Percentiles rank a stretch among this genome's conserved stretches.
Conservation (phyloP, 2,329 filamentous ascomycete species). For the Akanthomyces dipterigenus region DNA sequence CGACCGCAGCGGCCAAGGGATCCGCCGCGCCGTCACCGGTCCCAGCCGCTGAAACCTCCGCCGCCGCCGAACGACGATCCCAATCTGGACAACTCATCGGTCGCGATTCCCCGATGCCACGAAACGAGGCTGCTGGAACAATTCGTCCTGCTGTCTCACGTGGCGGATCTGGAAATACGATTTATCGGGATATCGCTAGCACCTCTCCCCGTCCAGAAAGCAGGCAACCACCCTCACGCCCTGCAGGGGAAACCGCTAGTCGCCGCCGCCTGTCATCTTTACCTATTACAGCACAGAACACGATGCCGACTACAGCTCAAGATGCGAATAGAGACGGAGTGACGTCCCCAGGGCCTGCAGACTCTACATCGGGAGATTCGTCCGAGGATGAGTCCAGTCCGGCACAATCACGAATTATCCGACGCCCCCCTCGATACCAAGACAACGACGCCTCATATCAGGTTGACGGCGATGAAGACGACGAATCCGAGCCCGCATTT, state of each 20-base stretch:
- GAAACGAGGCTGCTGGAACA: slow-evolving; percentile 39
- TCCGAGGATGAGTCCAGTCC: slow-evolving; percentile 45
- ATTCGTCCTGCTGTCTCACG: slow-evolving; percentile 40
- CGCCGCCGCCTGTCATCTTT: slow-evolving; percentile 40
- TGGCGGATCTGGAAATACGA: slow-evolving; percentile 39
- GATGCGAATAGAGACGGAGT: slow-evolving; percentile 19
- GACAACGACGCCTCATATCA: slow-evolving; percentile 32
- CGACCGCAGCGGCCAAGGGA: slow-evolving; percentile 50
- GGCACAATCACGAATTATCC: slow-evolving; percentile 53
- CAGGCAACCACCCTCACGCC: slow-evolving; percentile 18
- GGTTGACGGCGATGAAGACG: slow-evolving; percentile 51
- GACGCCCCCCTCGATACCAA: slow-evolving; percentile 49
- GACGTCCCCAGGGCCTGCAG: slow-evolving; percentile 30
- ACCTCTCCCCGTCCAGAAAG: slow-evolving; percentile 23
- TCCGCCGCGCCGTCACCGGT: slow-evolving; percentile 52
- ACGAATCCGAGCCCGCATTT: slow-evolving; percentile 51
- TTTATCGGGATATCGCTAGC: slow-evolving; percentile 30
- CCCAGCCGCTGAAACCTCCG: slow-evolving; percentile 41
- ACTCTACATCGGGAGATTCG: slow-evolving; percentile 33
- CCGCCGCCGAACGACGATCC: slow-evolving; percentile 33
- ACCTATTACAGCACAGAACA: slow-evolving; percentile 24
- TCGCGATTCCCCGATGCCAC: slow-evolving; percentile 47
- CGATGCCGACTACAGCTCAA: not conserved
- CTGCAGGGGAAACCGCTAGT: slow-evolving; percentile 22
- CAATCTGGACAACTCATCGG: slow-evolving; percentile 51